Evolutionary conservation across 2,329 filamentous ascomycete species (phyloP), one percentile per base, ranked within the genome.

Genomic region (Diplodia sapinea): DNA sequence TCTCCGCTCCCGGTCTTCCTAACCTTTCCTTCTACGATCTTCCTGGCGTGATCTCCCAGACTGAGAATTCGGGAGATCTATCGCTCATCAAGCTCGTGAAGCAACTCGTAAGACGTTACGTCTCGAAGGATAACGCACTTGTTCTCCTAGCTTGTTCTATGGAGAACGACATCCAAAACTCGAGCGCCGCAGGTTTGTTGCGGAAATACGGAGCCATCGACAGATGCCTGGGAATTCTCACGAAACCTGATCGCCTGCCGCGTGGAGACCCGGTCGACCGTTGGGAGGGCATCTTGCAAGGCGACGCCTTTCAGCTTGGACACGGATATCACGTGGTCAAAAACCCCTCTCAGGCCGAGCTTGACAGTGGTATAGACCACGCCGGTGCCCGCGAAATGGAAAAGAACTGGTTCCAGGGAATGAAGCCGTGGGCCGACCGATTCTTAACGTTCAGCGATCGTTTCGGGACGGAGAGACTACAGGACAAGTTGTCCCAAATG

Each of bases 1-100:
- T 97, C 31, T 87, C 87, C 0, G 90, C 89, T 0, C 90, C 91
- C 0, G 84, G 83, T 0, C 83, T 94, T 0, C 89, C 92, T 0
- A 88, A 92, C 6, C 76, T 97, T 0, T 92, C 90, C 0, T 96
- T 97, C 72, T 94, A 92, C 69, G 93, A 97, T 69, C 83, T 97
- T 0, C 93, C 93, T 0, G 93, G 93, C 0, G 88, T 96, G 0
- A 94, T 96, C 69, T 87, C 88, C 23, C 89, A 89, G 8, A 85
- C 89, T 0, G 86, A 88, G 1, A 83, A 88, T 8, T 69, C 52
- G 0, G 69, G 69, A 0, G 68, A 69, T 0, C 54, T 69, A 1
- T 72, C 91, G 67, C 81, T 94, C 0, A 89, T 94, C 13, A 82
- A 84, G 0, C 87, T 95, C 0, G 90, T 96, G 0, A 84, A 88